These are phyloP conservation scores for Metarhizium anisopliae DNA, from an alignment of 2,329 filamentous ascomycete genomes.

Conservation along the genomic window DNA sequence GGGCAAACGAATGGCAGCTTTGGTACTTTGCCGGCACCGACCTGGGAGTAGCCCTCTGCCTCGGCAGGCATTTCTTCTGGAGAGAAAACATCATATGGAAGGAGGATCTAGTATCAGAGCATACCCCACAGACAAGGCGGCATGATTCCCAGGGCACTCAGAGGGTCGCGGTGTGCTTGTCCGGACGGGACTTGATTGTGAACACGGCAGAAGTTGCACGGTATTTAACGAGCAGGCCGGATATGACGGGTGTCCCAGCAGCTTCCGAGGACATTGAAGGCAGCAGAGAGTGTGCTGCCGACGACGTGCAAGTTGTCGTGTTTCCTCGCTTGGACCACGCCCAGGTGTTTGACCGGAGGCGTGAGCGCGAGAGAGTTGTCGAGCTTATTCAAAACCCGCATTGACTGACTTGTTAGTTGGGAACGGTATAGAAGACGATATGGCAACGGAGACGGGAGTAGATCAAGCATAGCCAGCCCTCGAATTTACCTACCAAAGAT, in stretches of 20 bases:
- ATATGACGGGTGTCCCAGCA: constrained; percentile 8
- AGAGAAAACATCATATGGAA: constrained; percentile 62
- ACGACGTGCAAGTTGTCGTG: constrained; percentile 47
- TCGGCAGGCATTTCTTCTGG: constrained; percentile 65
- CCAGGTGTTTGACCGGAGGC: constrained; percentile 43
- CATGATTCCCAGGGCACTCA: constrained; percentile 8
- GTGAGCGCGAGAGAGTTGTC: constrained; percentile 20
- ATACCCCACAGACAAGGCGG: not conserved
- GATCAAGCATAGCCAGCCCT: not conserved
- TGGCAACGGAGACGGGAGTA: not conserved
- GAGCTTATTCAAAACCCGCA: constrained; percentile 13
- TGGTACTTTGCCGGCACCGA: constrained; percentile 65
- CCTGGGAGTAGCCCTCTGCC: constrained; percentile 54
- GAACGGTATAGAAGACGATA: not conserved
- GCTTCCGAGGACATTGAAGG: constrained; percentile 10
- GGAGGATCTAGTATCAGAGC: constrained; percentile 42
- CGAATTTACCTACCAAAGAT: not conserved
- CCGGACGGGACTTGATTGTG: constrained; percentile 56
- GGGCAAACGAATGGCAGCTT: constrained; percentile 60
- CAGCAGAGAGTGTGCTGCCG: constrained; percentile 1
- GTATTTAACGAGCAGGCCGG: constrained; percentile 34
- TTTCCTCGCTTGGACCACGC: constrained; percentile 55
- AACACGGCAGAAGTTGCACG: constrained; percentile 47
- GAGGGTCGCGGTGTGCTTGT: constrained; percentile 47
- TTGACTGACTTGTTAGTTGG: not conserved